Base-by-base conservation (phyloP, 78 protist species). In the Dictyostelium firmibasis region DNA sequence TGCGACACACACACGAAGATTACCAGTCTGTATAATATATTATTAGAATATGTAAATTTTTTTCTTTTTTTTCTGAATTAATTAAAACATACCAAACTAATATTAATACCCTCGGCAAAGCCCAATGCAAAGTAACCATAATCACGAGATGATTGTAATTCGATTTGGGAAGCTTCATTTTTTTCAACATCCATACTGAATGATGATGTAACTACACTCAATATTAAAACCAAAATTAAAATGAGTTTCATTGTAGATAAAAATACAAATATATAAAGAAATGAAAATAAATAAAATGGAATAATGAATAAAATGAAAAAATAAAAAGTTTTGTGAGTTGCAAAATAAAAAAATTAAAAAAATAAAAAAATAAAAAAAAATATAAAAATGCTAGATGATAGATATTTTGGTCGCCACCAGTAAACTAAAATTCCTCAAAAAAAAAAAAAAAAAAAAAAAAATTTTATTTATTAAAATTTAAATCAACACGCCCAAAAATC, bases 71-170 rank as follows among this genome's bases (percentile, higher is more conserved):
- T 81, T 60, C 7, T 47, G 23, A 20, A 6, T 23, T 1, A 62
- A 62, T n/a, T n/a, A 64, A 36, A 25, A 67, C 75, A 11, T 67
- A 67, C 75, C 33, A 67, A 67, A 84, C 81, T 16, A 60, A 84
- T 75, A n/a, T 86, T 84, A 8, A 86, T 33, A 86, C 92, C 92
- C 27, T 86, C 92, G 10, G 79, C 57, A 36, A 86, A 29, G 27
- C 92, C 92, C 0, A 86, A 0, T 7, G 62, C 16, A 13, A 86
- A 86, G 4, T 72, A 47, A 18, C 92, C 92, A 38, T 57, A 75
- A 23, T 85, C 91, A 27, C n/a, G 33, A 44, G 91, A 43, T 44
- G 81, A 29, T 76, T 76, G 83, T 72, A 72, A 72, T 33, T 72
- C 79, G 35, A 27, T 25, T 67, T 67, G 75, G 4, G 35, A 11